Base-by-base conservation (phyloP, 2,329 filamentous ascomycete species). In the Xylaria arbuscula region DNA sequence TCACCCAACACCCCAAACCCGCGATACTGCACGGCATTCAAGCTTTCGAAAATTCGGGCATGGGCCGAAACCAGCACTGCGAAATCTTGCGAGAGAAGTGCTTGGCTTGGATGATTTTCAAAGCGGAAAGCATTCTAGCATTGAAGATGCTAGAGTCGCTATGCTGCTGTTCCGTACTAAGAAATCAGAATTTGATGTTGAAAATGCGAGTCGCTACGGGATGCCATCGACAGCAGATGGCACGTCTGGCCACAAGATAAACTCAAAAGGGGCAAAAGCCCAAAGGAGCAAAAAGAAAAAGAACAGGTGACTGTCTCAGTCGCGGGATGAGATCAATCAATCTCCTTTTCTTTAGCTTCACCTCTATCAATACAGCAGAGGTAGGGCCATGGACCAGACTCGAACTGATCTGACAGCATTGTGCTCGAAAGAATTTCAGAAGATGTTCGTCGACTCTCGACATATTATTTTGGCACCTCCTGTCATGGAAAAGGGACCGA, bases 111-210 rank as follows among this genome's bases (percentile, higher is more conserved):
- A 90, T 5, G 88, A 90, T 58, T 90, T 92, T 62, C 90, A 92
- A 72, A 81, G 79, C 22, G 89, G 88, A 0, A 82, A 86, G 32
- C 90, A 92, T 78, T 91, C 88, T 1, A 92, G 89, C 78, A 82
- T 91, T 70, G 84, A 91, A 82, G 96, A 99, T 83, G 96, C 96
- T 1, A 85, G 93, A 72, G 93, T 93, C 5, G 91, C 94, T 0
- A 98, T 99, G 94, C 82, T 95, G 64, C 82, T 99, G 50, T 98
- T 97, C 77, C 87, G 92, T 70, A 88, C 89, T 72, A 89, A 94
- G 78, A 98, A 98, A 82, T 85, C 90, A 19, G 92, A 86, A 0
- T 98, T 99, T 77, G 96, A 98, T 77, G 83, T 89, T 66, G 93
- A 97, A 78, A 89, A 93, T 78, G 83, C 90, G 64, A 90, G 89